Conservation (phyloP, 2,329 filamentous ascomycete genomes). For the Sclerotinia spermophila region DNA sequence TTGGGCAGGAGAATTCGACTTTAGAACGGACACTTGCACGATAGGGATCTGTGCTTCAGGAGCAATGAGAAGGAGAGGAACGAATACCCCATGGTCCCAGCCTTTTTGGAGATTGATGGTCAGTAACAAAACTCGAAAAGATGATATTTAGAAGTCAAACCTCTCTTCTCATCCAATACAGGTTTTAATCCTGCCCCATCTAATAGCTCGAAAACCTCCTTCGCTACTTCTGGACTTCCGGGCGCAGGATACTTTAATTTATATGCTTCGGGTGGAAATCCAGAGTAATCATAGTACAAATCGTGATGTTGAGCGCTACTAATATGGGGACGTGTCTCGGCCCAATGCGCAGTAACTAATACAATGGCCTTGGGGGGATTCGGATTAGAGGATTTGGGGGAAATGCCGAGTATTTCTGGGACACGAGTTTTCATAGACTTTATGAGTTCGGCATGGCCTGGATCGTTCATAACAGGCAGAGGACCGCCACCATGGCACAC, state of each 20-base stretch:
- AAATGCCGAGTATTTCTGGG: constrained; percentile 53
- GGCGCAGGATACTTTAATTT: constrained; percentile 53
- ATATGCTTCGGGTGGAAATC: constrained; percentile 55
- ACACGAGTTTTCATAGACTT: constrained; percentile 51
- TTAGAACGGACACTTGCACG: constrained; percentile 64
- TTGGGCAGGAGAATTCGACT: constrained; percentile 58
- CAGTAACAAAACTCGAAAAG: background rate
- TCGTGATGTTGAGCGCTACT: constrained; percentile 47
- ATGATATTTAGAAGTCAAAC: constrained; percentile 13
- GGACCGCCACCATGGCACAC: constrained; percentile 43
- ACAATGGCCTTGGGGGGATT: constrained; percentile 62
- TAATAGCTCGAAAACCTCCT: constrained; percentile 46
- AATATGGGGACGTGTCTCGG: constrained; percentile 51
- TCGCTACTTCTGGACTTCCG: constrained; percentile 52
- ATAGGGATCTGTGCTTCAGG: constrained; percentile 51
- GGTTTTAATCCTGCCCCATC: constrained; percentile 42
- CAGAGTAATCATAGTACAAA: constrained; percentile 57
- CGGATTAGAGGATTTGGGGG: constrained; percentile 43
- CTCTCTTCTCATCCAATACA: constrained; percentile 28
- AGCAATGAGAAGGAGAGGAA: constrained; percentile 30
- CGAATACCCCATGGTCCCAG: constrained; percentile 66
- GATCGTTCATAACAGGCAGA: constrained; percentile 55
- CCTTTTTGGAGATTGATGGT: constrained; percentile 19
- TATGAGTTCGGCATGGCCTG: constrained; percentile 48
- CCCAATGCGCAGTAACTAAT: constrained; percentile 77